Evolutionary conservation across 192 early-diverging fungal genomes (phyloP), one percentile per base, ranked within the genome.

Genomic region (Mortierella claussenii): DNA sequence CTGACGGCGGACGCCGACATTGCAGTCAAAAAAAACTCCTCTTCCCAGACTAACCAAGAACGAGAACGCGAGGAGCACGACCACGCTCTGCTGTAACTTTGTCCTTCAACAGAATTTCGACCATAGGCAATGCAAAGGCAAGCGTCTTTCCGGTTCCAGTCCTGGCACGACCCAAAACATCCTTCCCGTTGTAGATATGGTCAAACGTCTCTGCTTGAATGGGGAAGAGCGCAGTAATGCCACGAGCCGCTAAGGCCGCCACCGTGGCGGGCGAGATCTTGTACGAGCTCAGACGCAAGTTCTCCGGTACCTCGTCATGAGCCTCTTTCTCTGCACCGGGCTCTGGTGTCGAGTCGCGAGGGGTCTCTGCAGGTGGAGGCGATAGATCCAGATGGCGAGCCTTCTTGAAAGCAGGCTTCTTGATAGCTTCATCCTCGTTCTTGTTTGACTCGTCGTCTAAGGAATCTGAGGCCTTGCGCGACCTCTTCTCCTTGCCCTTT

Each of bases 141-240:
- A 94, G 73, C 0, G 91, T 93, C 81, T 93, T 93, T 51, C 92
- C 92, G 7, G 92, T 93, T 62, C 92, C 92, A 13, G 92, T 95
- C 65, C 86, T 74, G 12, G 89, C 89, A 56, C 89, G 76, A 33
- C 87, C 92, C 32, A 94, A 75, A 9, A 94, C 65, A 66, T 94
- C 92, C 37, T 92, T 84, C 60, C 92, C 92, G 44, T 92, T 89
- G 31, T 79, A 87, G 60, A 94, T 89, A 31, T 81, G 82, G 54
- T 88, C 82, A 66, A 90, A 88, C 11, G 94, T 95, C 58, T 91
- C 93, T 20, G 96, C 95, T 73, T 98, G 97, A 59, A 98, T 98
- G 2, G 95, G 95, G 81, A 98, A 98, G 18, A 98, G 83, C 3
- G 89, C 82, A 31, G 86, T 86, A 52, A 97, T 91, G 24, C 93